These are phyloP conservation scores for Grosmannia penicillata DNA, from an alignment of 2,329 filamentous ascomycete genomes.

Conservation along the genomic window DNA sequence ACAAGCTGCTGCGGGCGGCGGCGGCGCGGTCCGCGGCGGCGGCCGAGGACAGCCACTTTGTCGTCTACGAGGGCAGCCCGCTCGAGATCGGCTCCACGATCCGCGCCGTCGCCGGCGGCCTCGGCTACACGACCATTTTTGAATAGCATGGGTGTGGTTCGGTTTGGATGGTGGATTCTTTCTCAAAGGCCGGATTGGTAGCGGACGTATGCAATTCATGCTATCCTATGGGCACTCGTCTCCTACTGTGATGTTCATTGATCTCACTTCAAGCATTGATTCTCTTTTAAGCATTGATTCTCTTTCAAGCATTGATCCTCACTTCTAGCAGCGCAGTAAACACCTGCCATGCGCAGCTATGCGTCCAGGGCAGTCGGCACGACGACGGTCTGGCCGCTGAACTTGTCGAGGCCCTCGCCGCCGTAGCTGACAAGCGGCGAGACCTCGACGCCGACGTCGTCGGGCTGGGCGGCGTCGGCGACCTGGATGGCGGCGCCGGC, in stretches of 20 bases:
- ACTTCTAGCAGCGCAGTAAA: too few species aligned
- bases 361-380: slow-evolving; percentile 38
- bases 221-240: neutral
- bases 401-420: slow-evolving; percentile 46
- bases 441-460: slow-evolving; percentile 67
- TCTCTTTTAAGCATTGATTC: too few species aligned
- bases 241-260: too few species aligned
- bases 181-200: too few species aligned
- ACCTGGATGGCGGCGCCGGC: slow-evolving; percentile 58
- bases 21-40: slow-evolving; percentile 13
- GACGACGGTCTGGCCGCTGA: slow-evolving; percentile 37
- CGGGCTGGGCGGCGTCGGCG: slow-evolving; percentile 27
- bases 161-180: too few species aligned
- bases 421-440: slow-evolving; percentile 86
- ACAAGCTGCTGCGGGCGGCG: slow-evolving; percentile 38
- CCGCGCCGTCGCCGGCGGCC: slow-evolving; percentile 34
- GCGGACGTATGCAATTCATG: too few species aligned
- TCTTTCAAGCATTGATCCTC: too few species aligned
- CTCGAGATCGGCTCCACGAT: slow-evolving; percentile 43
- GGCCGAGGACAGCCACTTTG: slow-evolving; percentile 30
- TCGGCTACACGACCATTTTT: slow-evolving; percentile 22
- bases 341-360: too few species aligned
- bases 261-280: too few species aligned
- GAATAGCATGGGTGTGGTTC: neutral
- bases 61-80: slow-evolving; percentile 49